These are phyloP conservation scores for Pelargonium australe DNA, from an alignment of 441 rosid genomes.

Conservation along the genomic window DNA sequence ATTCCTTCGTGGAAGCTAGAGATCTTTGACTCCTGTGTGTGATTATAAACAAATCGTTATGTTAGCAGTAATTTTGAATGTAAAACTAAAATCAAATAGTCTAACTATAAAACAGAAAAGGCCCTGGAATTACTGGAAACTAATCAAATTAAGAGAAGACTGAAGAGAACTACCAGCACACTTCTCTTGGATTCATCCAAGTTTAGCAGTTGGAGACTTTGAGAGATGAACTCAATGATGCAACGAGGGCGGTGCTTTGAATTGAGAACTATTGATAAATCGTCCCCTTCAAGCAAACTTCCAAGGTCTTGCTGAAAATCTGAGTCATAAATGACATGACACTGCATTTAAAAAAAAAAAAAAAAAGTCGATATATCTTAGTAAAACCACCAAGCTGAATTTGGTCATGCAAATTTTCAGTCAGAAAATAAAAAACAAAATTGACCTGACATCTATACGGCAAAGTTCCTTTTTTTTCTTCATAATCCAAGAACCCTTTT, in stretches of 20 bases:
- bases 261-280: slow-evolving; percentile 54
- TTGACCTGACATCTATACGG: background rate
- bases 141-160: background rate
- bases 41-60: background rate
- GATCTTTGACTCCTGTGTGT: slow-evolving; percentile 59
- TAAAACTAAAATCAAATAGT: slow-evolving; percentile 1
- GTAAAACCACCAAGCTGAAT: background rate
- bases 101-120: background rate
- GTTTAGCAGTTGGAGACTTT: slow-evolving; percentile 52
- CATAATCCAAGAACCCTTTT: too few relatives aligned
- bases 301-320: slow-evolving; percentile 58
- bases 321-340: slow-evolving; percentile 71
- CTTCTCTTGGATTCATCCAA: slow-evolving; percentile 62
- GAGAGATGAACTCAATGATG: slow-evolving; percentile 73
- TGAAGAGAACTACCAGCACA: slow-evolving; percentile 45
- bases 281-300: slow-evolving; percentile 62
- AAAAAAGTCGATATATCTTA: background rate
- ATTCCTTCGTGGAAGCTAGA: slow-evolving; percentile 77
- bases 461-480: background rate
- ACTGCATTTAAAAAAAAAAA: slow-evolving; percentile 52
- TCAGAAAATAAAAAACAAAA: background rate
- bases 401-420: background rate
- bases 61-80: background rate
- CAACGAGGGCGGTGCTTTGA: slow-evolving; percentile 82
- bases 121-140: background rate